These are phyloP conservation scores for Aspergillus biplanus DNA, from an alignment of 495 filamentous ascomycete species.

Conservation along the genomic window DNA sequence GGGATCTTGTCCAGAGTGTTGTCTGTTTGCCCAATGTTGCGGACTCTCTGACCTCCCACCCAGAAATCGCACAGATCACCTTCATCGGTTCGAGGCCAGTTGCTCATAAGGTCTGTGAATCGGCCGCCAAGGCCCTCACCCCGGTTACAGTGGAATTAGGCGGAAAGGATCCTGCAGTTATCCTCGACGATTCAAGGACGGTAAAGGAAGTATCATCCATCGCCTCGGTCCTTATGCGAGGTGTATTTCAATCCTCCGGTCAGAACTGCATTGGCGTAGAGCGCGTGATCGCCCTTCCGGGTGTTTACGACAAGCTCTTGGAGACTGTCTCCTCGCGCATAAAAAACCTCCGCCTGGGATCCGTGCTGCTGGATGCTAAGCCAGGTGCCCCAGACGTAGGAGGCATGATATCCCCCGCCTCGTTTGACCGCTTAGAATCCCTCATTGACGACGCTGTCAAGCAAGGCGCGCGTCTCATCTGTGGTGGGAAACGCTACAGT, in stretches of 20 bases:
- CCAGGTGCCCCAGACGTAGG: constrained; percentile 70
- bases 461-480: constrained; percentile 78
- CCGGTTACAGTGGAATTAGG: constrained; percentile 89
- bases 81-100: constrained; percentile 93
- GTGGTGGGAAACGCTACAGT: constrained; percentile 70
- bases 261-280: constrained; percentile 99
- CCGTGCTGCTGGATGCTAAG: constrained; percentile 57
- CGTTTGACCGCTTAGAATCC: constrained; percentile 69
- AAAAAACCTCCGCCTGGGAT: constrained; percentile 69
- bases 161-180: constrained; percentile 92
- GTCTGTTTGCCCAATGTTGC: constrained; percentile 87
- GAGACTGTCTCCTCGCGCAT: constrained; percentile 72
- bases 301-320: constrained; percentile 73
- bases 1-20: constrained; percentile 79
- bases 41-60: constrained; percentile 81
- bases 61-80: constrained; percentile 84
- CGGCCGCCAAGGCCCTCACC: constrained; percentile 79
- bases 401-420: constrained; percentile 79
- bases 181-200: constrained; percentile 74
- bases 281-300: constrained; percentile 80
- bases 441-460: constrained; percentile 77
- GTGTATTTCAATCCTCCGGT: constrained; percentile 93
- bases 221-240: constrained; percentile 81
- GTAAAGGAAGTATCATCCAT: constrained; percentile 67
- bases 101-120: constrained; percentile 83